Evolutionary conservation across 208 protist genomes (phyloP).

Genomic region (Cochliopodium minus): DNA sequence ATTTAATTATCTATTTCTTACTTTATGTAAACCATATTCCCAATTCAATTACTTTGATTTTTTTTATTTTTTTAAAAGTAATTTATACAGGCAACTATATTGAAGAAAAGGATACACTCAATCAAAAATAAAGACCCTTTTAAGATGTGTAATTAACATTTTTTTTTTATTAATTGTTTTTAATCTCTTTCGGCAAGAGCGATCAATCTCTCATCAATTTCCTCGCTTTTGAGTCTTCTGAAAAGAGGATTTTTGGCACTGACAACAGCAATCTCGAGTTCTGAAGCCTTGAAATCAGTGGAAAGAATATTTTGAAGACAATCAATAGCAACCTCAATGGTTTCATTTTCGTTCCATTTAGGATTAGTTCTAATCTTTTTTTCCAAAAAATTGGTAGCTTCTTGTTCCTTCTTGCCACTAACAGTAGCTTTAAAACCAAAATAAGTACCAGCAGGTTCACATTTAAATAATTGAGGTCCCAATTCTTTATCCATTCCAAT

Average conservation of each 20-base stretch:
- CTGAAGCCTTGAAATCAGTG: constrained; percentile 40
- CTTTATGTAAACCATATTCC: no score
- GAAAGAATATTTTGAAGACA: constrained; percentile 40
- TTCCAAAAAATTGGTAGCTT: constrained; percentile 80
- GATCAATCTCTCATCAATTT: constrained; percentile 40
- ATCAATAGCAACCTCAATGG: constrained; percentile 33
- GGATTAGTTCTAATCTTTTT: constrained; percentile 73
- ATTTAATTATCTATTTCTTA: no score
- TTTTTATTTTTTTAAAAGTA: no score
- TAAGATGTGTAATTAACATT: no score
- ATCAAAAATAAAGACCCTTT: no score
- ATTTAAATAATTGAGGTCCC: constrained; percentile 70
- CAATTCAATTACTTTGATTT: no score
- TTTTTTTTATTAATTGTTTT: constrained; percentile 15
- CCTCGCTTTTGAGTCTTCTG: constrained; percentile 18
- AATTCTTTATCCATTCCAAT: constrained; percentile 75
- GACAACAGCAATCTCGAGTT: constrained; percentile 44
- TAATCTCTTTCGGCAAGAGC: constrained; percentile 33
- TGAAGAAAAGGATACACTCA: no score
- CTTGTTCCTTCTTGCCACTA: constrained; percentile 76
- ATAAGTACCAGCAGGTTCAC: constrained; percentile 78
- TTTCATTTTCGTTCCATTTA: constrained; percentile 33
- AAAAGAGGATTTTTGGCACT: constrained; percentile 25
- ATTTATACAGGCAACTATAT: no score
- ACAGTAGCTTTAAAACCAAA: constrained; percentile 65